Evolutionary conservation across 2,329 filamentous ascomycete species (phyloP).

Genomic region (Xylariaceae sp.): DNA sequence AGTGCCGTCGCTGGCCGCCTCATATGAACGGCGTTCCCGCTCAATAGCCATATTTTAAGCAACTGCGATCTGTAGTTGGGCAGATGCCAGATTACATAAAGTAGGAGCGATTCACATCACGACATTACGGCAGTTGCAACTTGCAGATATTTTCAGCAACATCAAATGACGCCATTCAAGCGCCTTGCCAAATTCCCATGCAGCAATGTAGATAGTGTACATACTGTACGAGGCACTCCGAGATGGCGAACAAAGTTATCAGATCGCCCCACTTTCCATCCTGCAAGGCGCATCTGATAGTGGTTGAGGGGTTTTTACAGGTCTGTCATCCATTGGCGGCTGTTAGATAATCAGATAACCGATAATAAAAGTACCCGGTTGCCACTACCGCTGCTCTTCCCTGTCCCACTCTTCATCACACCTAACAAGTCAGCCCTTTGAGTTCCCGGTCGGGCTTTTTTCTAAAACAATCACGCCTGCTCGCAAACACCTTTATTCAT

Average conservation of each 20-base stretch:
- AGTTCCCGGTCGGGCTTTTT: background rate
- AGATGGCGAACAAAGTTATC: constrained; percentile 7
- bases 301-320: constrained; percentile 23
- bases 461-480: background rate
- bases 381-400: background rate
- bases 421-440: background rate
- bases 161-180: too few species aligned
- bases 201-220: too few species aligned
- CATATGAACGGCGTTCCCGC: too few species aligned
- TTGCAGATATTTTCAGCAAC: too few species aligned
- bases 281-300: constrained; percentile 28
- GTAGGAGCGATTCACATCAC: too few species aligned
- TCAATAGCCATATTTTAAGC: too few species aligned
- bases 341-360: background rate
- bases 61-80: too few species aligned
- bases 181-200: too few species aligned
- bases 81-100: too few species aligned
- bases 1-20: too few species aligned
- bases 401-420: background rate
- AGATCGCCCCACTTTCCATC: constrained; percentile 17
- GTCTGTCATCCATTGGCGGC: constrained; percentile 18
- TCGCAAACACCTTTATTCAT: background rate
- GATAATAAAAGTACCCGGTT: constrained; percentile 8
- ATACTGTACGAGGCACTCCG: background rate
- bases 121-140: too few species aligned